Percentiles rank a stretch among this genome's conserved stretches.
Conservation (phyloP, 331 rosid species). For the Prunus yedoensis region DNA sequence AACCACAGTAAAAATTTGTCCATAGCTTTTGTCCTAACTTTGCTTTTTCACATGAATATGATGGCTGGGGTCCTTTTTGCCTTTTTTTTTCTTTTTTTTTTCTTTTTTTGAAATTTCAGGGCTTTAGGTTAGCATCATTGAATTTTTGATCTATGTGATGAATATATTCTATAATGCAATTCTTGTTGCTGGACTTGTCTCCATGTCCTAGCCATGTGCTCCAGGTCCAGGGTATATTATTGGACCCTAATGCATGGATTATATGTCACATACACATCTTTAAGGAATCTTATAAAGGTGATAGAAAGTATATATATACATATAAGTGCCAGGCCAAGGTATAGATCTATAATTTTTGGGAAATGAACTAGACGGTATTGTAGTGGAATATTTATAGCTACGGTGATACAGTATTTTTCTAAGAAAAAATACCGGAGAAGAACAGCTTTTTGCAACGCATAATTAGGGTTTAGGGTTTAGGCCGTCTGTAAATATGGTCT, state of each 20-base stretch:
- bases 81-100: neutral
- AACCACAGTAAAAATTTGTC: neutral
- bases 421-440: too few species aligned
- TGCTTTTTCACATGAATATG: neutral
- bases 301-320: neutral
- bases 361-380: neutral
- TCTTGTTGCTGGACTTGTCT: neutral
- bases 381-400: neutral
- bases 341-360: neutral
- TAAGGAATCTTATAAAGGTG: slow-evolving; percentile 14
- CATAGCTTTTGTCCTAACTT: neutral
- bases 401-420: too few species aligned
- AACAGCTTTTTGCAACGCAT: too few species aligned
- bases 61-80: neutral
- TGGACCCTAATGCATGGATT: neutral
- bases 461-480: too few species aligned
- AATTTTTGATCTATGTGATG: neutral
- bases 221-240: neutral
- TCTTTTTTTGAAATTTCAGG: neutral
- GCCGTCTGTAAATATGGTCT: too few species aligned
- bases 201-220: slow-evolving; percentile 2
- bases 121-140: neutral
- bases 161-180: neutral
- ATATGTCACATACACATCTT: slow-evolving; percentile 4
- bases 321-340: neutral